Base-by-base conservation (phyloP, 139 green algal genomes). In the Coelastrella sp. region DNA sequence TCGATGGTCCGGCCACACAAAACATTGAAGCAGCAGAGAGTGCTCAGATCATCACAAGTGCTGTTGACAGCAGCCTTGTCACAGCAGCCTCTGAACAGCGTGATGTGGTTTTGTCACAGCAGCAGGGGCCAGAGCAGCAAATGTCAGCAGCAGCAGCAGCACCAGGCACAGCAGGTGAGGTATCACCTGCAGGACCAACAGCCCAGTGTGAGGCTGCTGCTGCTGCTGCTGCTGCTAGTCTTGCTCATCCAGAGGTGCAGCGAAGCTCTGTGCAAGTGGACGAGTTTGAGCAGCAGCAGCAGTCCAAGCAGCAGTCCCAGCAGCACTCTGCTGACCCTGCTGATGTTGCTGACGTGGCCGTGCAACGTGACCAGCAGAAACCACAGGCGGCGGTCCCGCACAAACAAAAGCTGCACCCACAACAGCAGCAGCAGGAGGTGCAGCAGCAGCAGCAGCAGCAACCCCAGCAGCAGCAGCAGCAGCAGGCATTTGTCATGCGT, bases 11-110 rank as follows among this genome's bases (percentile, higher is more conserved):
- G 0, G 32, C 32, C 32, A 47, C 32, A 47, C 32, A 57, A 11
- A 84, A 14, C 56, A 66, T 19, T 47, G 78, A 54, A 68, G 78
- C 78, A 84, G 78, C 78, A 47, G 32, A 47, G 32, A 47, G 32
- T 47, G 32, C 32, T 47, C 32, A 47, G 32, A 47, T 47, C 32
- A 47, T 47, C 32, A 47, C 32, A 47, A 47, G 32, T 60, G 78
- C 78, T 47, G 78, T 71, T 6, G 17, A 17, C 80, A 86, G 80
- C 80, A 86, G 80, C 80, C 74, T 57, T 7, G 57, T 71, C 61
- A 71, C 13, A 7, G 56, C 54, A 59, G 59, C 80, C 57, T 60
- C 59, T 86, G 32, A 1, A 47, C 32, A 47, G 32, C 32, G 32
- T 47, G 32, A 47, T 47, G 32, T 47, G 32, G 32, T 47, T 47